Base-by-base conservation (phyloP, 106 monocot species). In the Dioscorea alata region DNA sequence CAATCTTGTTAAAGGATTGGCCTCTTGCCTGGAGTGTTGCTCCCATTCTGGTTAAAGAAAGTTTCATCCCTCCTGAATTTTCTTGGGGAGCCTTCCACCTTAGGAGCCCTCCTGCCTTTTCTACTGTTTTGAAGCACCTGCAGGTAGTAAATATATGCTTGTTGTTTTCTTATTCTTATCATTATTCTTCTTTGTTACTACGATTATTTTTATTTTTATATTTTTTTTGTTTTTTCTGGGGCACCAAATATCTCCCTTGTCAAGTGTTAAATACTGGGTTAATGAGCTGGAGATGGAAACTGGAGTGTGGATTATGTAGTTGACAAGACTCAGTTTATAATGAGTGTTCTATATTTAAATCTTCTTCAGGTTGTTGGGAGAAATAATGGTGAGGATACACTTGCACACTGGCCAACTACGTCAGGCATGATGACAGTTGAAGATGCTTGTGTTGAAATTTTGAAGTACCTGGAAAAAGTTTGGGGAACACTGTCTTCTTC, bases 311-410 rank as follows among this genome's bases (percentile, higher is more conserved):
- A 42, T 42, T 0, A 42, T 6, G 42, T 8, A 42, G 9, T 10
- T 42, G 42, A 42, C 10, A 10, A 42, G 6, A 42, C 42, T 42
- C 42, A 6, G 5, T 42, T 42, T 5, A 42, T 42, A 42, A 42
- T 42, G 42, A 42, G 42, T 48, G 33, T 59, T 14, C 61, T 23
- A 54, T 74, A 4, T 65, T 42, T 5, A 67, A 63, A n/a, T 33
- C 70, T 31, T 17, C 4, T 60, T 33, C 64, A 99, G 99, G 73
- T 81, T 67, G 77, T 99, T 71, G 99, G 93, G 66, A 87, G 81
- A 85, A 85, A 87, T 63, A 99, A 93, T 85, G 99, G 99, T 75
- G 92, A 87, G 76, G 93, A 99, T 76, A 88, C 81, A 13, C 90
- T 99, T 65, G 87, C 93, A 60, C 89, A 85, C 59, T 99, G 99